Base-by-base conservation (phyloP, 2,329 filamentous ascomycete species). In the Fusarium buharicum region DNA sequence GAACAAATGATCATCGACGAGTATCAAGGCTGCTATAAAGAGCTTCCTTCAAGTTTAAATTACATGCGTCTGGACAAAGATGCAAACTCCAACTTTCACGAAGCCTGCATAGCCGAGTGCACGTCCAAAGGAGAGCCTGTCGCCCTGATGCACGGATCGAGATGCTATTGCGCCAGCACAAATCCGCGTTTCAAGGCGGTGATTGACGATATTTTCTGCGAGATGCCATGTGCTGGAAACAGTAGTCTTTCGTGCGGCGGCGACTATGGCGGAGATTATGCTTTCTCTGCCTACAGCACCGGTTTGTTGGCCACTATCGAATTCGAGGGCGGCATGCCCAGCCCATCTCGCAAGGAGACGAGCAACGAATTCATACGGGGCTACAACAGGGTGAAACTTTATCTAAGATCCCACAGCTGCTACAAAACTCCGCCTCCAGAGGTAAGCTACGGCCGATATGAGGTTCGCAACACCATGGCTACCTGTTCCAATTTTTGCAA, bases 351-450 rank as follows among this genome's bases (percentile, higher is more conserved):
- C 8, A 24, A 24, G 2, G 22, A 6, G 8, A 24, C 2, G 22
- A 8, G 4, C 8, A 8, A 24, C 22, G 22, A 24, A 8, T 24
- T 33, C 39, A 18, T 30, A 11, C 6, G 4, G 7, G 5, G 13
- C 11, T 1, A 37, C 45, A 0, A 6, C 1, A 8, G 5, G 4
- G 12, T 28, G 2, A 13, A 8, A 4, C 1, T 48, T 24, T 24
- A 7, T 24, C 22, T 24, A 8, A 24, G 53, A 6, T 50, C 33
- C 1, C 54, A 55, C 16, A 54, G 59, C 10, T 62, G 59, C 48
- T 62, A 43, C 16, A 48, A 6, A 1, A 6, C 20, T 3, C 11
- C 10, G 0, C 40, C 59, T 9, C 6, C 22, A 2, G 36, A 27
- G 4, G 9, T 24, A 24, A 16, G 3, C 6, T 18, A 10, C 14